Evolutionary conservation across 345 rosid genomes (phyloP), one percentile per base, ranked within the genome.

Genomic region (Bretschneidera sinensis): DNA sequence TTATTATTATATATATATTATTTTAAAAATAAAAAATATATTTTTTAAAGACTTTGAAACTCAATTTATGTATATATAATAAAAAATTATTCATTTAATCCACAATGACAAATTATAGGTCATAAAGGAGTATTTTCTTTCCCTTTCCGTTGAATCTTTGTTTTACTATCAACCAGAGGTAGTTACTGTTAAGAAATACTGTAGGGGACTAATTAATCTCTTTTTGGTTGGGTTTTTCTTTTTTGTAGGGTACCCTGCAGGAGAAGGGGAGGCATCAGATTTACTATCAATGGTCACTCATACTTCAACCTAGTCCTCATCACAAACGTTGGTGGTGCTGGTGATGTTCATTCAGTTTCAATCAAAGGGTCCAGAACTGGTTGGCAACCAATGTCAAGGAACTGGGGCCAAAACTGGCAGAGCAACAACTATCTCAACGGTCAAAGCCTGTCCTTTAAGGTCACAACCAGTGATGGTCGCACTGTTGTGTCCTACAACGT

Each of bases 321-420:
- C 48, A 84, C 91, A 13, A 87, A 87, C 76, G 95, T 87, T 0
- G 95, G 95, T 43, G 95, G 86, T 24, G 95, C 95, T 1, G 95
- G 95, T 15, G 95, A 87, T 51, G 91, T 84, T 6, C 86, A 80
- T 62, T 60, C 91, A 0, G 95, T 24, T 52, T 51, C 76, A 33
- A 63, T 84, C 60, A 87, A 87, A 64, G 95, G 95, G 0, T 82
- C 91, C 4, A 79, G 76, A 60, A 82, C 86, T 0, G 86, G 91
- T 5, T 87, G 95, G 95, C 91, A 84, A 66, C 51, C 85, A 0
- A 84, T 87, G 95, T 82, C 95, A 0, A 79, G 95, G 17, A 87
- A 87, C 79, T 87, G 95, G 95, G 95, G 95, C 58, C 91, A 84
- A 50, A 87, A 87, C 77, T 87, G 94, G 94, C 94, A 86, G 60